Conservation (phyloP, 1,139 yeast species). For the Hyphopichia khmerensis region DNA sequence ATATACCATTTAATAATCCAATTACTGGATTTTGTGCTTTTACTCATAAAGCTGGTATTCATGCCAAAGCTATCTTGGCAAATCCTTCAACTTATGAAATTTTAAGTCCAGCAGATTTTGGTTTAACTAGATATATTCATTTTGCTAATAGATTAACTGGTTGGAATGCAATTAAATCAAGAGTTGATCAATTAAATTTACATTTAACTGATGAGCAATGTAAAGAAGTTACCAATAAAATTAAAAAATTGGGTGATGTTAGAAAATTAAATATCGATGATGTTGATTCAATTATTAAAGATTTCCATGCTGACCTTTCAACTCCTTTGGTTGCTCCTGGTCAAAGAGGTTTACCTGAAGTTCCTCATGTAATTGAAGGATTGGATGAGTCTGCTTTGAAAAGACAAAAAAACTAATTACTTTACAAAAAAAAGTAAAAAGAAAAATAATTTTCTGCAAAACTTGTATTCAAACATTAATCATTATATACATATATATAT, state of each 20-base stretch:
- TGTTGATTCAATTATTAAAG: conserved; percentile 94
- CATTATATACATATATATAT: neutral
- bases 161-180: conserved; percentile 97
- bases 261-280: conserved; percentile 94
- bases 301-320: conserved; percentile 71
- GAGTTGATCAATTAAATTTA: conserved; percentile 96
- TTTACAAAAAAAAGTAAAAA: neutral
- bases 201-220: conserved; percentile 87
- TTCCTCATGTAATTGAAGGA: conserved; percentile 18
- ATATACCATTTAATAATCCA: conserved; percentile 97
- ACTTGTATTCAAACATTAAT: no score
- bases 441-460: neutral
- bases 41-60: conserved; percentile 99
- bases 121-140: conserved; percentile 92
- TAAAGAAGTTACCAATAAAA: conserved; percentile 92
- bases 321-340: conserved; percentile 26
- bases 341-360: conserved; percentile 8
- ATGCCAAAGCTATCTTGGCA: conserved; percentile 97
- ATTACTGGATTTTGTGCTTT: conserved; percentile 99
- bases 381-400: conserved; percentile 15
- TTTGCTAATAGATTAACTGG: conserved; percentile 98
- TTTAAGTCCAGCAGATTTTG: conserved; percentile 91
- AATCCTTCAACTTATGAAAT: conserved; percentile 98
- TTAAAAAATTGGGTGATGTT: conserved; percentile 92
- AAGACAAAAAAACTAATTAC: conserved; percentile 10